A percentile compares a stretch with the other conserved stretches of the same genome.
Conservation (phyloP, 2,329 filamentous ascomycete species). For the Fusarium drepaniforme region DNA sequence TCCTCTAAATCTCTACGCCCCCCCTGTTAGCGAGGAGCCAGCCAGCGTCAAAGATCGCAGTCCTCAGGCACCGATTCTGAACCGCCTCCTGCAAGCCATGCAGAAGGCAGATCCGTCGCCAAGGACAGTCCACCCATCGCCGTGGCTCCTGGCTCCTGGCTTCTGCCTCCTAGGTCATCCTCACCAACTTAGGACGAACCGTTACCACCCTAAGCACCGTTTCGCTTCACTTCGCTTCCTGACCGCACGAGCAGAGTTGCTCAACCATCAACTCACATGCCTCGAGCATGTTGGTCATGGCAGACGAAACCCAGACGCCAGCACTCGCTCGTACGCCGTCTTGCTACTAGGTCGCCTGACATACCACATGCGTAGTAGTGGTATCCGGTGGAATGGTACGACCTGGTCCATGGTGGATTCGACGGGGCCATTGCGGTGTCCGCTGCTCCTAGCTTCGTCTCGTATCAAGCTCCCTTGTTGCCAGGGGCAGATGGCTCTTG, state of each 20-base stretch:
- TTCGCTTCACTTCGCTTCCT: background rate
- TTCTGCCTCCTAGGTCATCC: background rate
- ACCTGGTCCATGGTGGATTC: slow-evolving; percentile 35
- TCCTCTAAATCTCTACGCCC: background rate
- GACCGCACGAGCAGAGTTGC: background rate
- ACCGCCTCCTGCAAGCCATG: slow-evolving; percentile 3
- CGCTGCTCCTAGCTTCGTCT: slow-evolving; percentile 24
- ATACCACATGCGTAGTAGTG: slow-evolving; percentile 19
- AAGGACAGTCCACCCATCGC: background rate
- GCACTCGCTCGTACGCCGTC: slow-evolving; percentile 2
- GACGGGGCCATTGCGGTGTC: slow-evolving; percentile 19
- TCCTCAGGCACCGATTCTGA: slow-evolving; percentile 2
- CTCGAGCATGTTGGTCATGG: background rate
- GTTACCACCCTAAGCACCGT: background rate
- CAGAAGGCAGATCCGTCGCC: background rate
- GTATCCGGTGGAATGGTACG: slow-evolving; percentile 43
- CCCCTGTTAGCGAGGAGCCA: background rate
- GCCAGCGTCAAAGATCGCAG: background rate
- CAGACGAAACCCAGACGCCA: background rate
- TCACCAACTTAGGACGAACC: background rate
- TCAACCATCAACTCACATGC: background rate
- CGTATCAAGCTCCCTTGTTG: slow-evolving; percentile 23
- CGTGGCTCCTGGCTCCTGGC: background rate
- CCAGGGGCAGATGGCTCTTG: slow-evolving; percentile 3
- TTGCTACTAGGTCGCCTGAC: slow-evolving; percentile 23